These are phyloP conservation scores for Sporothrix protearum DNA, from an alignment of 2,329 filamentous ascomycete species.

Conservation along the genomic window DNA sequence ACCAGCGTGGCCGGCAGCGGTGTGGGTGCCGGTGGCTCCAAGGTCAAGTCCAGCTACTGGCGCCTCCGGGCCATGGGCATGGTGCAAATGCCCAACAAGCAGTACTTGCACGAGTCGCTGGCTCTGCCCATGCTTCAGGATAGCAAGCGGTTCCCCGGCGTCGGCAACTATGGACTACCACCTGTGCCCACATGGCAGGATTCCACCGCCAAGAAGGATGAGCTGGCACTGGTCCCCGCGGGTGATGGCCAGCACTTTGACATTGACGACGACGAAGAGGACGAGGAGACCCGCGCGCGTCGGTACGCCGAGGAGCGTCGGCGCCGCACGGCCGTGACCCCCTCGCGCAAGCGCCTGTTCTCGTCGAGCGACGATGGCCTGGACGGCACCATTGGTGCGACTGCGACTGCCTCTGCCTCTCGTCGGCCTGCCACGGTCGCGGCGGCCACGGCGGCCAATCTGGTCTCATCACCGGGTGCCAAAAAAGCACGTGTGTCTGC, in stretches of 20 bases:
- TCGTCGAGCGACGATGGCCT: constrained; percentile 4
- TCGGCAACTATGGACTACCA: constrained; percentile 39
- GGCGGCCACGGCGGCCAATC: not conserved
- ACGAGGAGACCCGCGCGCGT: not conserved
- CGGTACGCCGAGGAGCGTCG: constrained; percentile 21
- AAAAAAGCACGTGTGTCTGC: constrained; percentile 22
- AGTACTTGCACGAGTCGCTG: constrained; percentile 47
- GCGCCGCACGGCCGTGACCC: constrained; percentile 1
- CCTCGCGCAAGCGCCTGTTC: constrained; percentile 22
- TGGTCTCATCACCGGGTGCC: not conserved
- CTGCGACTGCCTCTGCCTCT: not conserved
- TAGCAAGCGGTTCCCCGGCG: constrained; percentile 40
- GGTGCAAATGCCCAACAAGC: constrained; percentile 31
- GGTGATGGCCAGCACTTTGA: not conserved
- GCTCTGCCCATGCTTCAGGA: constrained; percentile 40
- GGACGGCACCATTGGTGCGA: constrained; percentile 3
- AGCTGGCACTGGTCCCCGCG: not conserved
- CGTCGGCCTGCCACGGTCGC: not conserved
- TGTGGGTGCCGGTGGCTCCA: not conserved
- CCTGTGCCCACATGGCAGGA: constrained; percentile 13
- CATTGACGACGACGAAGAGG: not conserved
- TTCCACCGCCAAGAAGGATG: not conserved
- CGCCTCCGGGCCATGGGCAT: constrained; percentile 47
- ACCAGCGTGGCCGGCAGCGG: not conserved
- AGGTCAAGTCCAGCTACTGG: constrained; percentile 36